Percentiles rank a stretch among this genome's conserved stretches.
phyloP scores from a whole-genome alignment of 768 basidiomycete genomes.

The Hygrophoropsis aurantiaca region DNA sequence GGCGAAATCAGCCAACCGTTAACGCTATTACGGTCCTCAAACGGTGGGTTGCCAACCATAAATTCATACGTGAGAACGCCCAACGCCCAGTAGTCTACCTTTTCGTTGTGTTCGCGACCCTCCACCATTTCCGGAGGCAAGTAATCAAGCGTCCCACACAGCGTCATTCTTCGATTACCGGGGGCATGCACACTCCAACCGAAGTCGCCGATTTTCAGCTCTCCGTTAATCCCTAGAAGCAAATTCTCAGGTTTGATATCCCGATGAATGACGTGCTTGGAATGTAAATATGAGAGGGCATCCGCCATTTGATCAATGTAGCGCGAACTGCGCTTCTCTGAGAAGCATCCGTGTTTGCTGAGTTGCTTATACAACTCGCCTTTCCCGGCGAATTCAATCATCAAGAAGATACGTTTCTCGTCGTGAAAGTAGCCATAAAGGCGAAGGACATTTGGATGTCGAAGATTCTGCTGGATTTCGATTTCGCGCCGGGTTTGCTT shows the following conservation, averaged over 20 bases:
- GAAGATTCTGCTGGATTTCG: conserved; percentile 94
- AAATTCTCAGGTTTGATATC: conserved; percentile 99
- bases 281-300: conserved; percentile 87
- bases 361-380: conserved; percentile 98
- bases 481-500: conserved; percentile 98
- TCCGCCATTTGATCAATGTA: conserved; percentile 99
- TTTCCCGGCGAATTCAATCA: conserved; percentile 96
- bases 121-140: conserved; percentile 99
- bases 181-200: conserved; percentile 99
- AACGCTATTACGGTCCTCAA: conserved; percentile 81
- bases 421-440: conserved; percentile 99
- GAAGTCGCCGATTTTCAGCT: conserved; percentile 97
- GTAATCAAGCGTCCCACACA: conserved; percentile 96
- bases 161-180: conserved; percentile 81
- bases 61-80: conserved; percentile 98
- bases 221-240: conserved; percentile 90
- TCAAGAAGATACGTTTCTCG: conserved; percentile 94
- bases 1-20: conserved; percentile 55
- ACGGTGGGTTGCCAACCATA: conserved; percentile 78
- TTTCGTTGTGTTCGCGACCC: conserved; percentile 82
- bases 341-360: conserved; percentile 80
- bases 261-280: conserved; percentile 96
- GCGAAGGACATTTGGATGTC: conserved; percentile 92
- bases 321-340: conserved; percentile 81
- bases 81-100: conserved; percentile 94